Base-by-base conservation (phyloP, 176 grass and related monocot species). In the Bothriochloa decipiens region DNA sequence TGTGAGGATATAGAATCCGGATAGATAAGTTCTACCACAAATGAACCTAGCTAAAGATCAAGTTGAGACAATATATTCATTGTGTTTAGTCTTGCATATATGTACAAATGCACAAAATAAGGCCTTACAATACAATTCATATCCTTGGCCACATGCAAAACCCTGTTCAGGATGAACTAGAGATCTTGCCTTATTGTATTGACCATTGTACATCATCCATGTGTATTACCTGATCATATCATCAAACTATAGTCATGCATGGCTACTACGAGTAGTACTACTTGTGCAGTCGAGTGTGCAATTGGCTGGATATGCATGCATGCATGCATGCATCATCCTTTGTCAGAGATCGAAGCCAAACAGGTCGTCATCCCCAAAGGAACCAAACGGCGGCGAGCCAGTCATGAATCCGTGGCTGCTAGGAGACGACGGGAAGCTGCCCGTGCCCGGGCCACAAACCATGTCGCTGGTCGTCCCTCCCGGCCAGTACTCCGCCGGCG, bases 401-500 rank as follows among this genome's bases (percentile, higher is more conserved):
- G 83, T 7, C 78, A 83, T 70, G 60, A 89, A 76, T 4, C 80
- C 88, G 2, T 50, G 84, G 75, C 88, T 87, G 71, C 81, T 89
- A 22, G 84, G 81, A 10, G 87, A 84, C 16, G 87, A 87, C 33
- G 84, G 75, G 80, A 90, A 87, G 88, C 88, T 90, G 68, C 64
- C 70, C 8, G 13, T 90, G 68, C 52, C 77, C 6, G 13, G 13
- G 45, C 8, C 47, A 50, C 57, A 45, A 26, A 26, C 66, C 76
- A 76, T 70, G 77, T 63, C 77, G 5, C 18, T 36, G 5, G 13
- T 7, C 14, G 12, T 4, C 14, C 27, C 47, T 2, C 10, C 40
- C 3, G 62, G 74, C 74, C 74, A 79, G 37, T 62, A 82, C 20
- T 61, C 79, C 7, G 81, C 76, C 8, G 84, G 80, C 0, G 80